Percentiles rank a stretch among this genome's conserved stretches.
Evolutionary conservation across 179 eudicot species (phyloP).

Genomic region (Spergularia azorica): DNA sequence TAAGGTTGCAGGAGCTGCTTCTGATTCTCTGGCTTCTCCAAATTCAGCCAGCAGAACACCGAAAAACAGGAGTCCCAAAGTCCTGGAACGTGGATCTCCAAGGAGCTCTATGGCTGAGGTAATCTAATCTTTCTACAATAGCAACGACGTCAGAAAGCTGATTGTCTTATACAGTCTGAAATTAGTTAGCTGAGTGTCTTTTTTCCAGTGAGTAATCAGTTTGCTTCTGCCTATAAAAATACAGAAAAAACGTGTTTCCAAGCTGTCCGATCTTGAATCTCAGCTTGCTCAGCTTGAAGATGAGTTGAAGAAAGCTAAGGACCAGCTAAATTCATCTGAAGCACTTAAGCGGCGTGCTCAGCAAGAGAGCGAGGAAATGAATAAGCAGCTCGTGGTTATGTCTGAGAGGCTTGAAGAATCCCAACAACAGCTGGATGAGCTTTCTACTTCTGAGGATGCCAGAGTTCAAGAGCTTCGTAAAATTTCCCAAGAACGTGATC

Average conservation of each 20-base stretch:
- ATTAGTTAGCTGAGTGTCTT: neutral
- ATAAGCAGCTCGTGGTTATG: conserved; percentile 53
- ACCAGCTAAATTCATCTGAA: conserved; percentile 68
- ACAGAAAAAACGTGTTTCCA: conserved; percentile 64
- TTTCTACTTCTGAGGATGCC: conserved; percentile 60
- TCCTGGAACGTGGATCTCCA: conserved; percentile 61
- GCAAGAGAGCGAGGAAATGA: conserved; percentile 73
- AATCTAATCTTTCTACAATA: conserved; percentile 11
- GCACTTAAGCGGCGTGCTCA: conserved; percentile 48
- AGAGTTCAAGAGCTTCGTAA: conserved; percentile 74
- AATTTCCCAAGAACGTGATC: conserved; percentile 82
- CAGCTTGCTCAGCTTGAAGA: conserved; percentile 72
- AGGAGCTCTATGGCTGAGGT: conserved; percentile 59
- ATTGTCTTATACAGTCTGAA: neutral
- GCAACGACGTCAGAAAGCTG: neutral
- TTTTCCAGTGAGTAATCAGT: neutral
- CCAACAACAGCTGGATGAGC: conserved; percentile 60
- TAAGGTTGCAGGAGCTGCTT: conserved; percentile 50
- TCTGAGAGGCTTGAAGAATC: conserved; percentile 60
- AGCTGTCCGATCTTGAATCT: conserved; percentile 61
- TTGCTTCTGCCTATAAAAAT: neutral
- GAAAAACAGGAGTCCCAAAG: conserved; percentile 65
- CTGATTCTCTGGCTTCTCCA: conserved; percentile 51
- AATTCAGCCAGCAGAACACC: conserved; percentile 49
- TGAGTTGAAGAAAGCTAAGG: conserved; percentile 73